phyloP scores from a whole-genome alignment of 2,329 filamentous ascomycete genomes.

The Arthrinium puccinioides region DNA sequence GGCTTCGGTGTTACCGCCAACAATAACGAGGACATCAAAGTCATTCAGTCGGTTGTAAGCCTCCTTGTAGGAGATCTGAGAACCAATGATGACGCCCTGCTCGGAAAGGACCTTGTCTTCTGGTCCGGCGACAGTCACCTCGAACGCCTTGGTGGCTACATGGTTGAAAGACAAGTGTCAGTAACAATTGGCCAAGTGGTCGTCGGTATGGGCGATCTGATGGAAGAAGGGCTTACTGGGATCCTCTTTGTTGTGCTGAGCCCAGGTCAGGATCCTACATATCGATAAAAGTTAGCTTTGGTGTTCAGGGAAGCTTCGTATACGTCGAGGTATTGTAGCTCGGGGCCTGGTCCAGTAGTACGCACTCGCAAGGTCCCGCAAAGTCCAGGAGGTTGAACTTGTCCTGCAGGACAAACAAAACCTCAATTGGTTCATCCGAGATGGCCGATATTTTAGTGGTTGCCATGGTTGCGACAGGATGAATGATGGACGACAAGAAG shows the following conservation, averaged over 20 bases:
- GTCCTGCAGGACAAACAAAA: conserved; percentile 53
- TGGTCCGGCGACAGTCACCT: conserved; percentile 46
- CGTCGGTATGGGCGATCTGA: too few relatives aligned
- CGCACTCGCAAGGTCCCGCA: conserved; percentile 36
- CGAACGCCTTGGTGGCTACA: conserved; percentile 49
- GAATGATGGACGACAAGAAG: too few relatives aligned
- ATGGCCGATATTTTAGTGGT: conserved; percentile 48
- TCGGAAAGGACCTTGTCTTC: conserved; percentile 48
- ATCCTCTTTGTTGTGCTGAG: conserved; percentile 47
- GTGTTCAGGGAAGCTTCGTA: background rate
- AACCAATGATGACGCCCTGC: conserved; percentile 62
- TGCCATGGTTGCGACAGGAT: conserved; percentile 1
- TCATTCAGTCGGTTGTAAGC: conserved; percentile 66
- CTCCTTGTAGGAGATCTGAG: conserved; percentile 73
- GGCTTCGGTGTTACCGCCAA: conserved; percentile 60
- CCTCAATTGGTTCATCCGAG: conserved; percentile 51
- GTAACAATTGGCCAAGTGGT: too few relatives aligned
- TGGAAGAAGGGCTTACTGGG: conserved; percentile 32
- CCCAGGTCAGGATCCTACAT: conserved; percentile 41
- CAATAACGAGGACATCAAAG: conserved; percentile 72
- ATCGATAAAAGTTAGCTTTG: background rate
- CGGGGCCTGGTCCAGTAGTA: too few relatives aligned
- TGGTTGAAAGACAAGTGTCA: background rate
- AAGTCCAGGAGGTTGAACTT: conserved; percentile 55
- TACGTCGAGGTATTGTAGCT: too few relatives aligned